Evolutionary conservation across 2,329 filamentous ascomycete genomes (phyloP), one percentile per base, ranked within the genome.

Genomic region (Curvularia eragrostidis): DNA sequence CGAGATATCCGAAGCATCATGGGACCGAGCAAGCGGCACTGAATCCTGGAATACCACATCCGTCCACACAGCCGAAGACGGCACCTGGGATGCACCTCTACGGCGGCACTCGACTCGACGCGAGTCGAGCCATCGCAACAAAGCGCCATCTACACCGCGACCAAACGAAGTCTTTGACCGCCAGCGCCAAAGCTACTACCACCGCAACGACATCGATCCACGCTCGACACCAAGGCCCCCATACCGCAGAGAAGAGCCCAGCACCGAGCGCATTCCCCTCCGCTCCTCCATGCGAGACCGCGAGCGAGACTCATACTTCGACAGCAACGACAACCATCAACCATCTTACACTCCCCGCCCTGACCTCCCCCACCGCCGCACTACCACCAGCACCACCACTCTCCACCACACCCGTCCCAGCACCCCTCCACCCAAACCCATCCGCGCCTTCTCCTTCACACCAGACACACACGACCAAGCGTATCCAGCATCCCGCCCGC

Each of bases 21-120:
- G 50, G 44, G 58, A 66, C 21, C 54, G 61, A 6, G 64, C 61
- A 53, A 72, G 69, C 38, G 67, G 67, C 23, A 70, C 66, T 1
- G 61, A 58, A 8, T 70, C 66, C 9, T 62, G 61, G 38, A 58
- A 62, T 15, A 56, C 57, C 28, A 62, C 64, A 3, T 72, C 69
- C 5, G 46, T 54, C 8, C 64, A 65, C 30, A 67, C 63, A 39
- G 58, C 62, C 26, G 64, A 65, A 10, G 65, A 69, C 41, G 60
- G 61, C 28, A 54, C 71, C 47, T 71, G 70, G 52, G 64, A 63
- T 3, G 43, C 43, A 10, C 61, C 63, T 28, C 24, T 61, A 6
- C 57, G 56, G 19, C n/a, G 43, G 30, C 46, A 58, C 13, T 34
- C 60, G 1, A 5, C 26, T 19, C 44, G 54, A 9, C 59, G 41